Evolutionary conservation across 2,329 filamentous ascomycete species (phyloP).

Genomic region (Leptoxyphium fumago): DNA sequence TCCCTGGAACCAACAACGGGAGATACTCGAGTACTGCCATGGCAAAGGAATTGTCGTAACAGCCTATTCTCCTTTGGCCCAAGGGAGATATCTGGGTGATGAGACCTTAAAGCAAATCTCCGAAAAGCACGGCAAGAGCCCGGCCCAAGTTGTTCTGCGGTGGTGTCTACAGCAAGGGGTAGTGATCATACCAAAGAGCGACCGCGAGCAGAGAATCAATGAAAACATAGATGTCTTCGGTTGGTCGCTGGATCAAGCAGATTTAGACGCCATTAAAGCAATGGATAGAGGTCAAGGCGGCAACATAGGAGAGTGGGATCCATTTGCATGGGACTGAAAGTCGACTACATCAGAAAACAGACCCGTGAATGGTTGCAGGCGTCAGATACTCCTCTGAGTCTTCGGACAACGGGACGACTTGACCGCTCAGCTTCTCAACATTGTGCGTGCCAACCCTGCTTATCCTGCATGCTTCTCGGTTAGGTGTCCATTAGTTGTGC

Average conservation of each 20-base stretch:
- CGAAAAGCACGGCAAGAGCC: conserved; percentile 53
- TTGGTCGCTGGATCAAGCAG: conserved; percentile 21
- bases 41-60: conserved; percentile 41
- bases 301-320: conserved; percentile 7
- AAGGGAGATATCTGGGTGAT: conserved; percentile 55
- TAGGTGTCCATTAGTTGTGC: too few species aligned
- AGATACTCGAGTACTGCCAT: conserved; percentile 38
- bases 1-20: conserved; percentile 50
- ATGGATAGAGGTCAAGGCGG: conserved; percentile 15
- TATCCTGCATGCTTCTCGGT: too few species aligned
- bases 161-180: conserved; percentile 67
- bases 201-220: conserved; percentile 20
- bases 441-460: too few species aligned
- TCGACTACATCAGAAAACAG: too few species aligned
- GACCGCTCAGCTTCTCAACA: too few species aligned
- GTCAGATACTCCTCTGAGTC: too few species aligned
- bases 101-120: conserved; percentile 46
- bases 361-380: too few species aligned
- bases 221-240: conserved; percentile 23
- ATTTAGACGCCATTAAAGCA: conserved; percentile 21
- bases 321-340: conserved; percentile 6
- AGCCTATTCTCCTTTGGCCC: conserved; percentile 47
- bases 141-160: conserved; percentile 60
- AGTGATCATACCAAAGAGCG: conserved; percentile 31
- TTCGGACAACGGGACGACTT: too few species aligned